Evolutionary conservation across 1,284 basidiomycete species (phyloP).

Genomic region (Microbotryomycetes sp.): DNA sequence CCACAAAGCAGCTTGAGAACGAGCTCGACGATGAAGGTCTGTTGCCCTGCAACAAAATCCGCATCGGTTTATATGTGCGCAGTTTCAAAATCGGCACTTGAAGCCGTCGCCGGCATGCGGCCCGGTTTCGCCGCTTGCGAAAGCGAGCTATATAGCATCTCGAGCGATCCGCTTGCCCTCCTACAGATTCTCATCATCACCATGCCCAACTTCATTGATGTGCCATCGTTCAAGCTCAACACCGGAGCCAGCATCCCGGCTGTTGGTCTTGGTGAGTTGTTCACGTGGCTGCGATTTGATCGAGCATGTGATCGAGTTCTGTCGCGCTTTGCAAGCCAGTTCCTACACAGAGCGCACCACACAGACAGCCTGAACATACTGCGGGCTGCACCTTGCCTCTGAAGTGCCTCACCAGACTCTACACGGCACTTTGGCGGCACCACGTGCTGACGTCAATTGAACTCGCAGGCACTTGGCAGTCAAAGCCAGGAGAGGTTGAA

Average conservation of each 20-base stretch:
- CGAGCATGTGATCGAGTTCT: not conserved
- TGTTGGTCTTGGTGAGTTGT: conserved; percentile 7
- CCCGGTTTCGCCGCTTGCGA: not conserved
- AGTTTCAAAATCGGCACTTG: too few species aligned
- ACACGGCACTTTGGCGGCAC: too few species aligned
- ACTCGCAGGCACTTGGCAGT: conserved; percentile 65
- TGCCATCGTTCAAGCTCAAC: conserved; percentile 7
- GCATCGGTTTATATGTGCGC: too few species aligned
- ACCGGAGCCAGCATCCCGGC: conserved; percentile 8
- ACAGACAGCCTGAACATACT: not conserved
- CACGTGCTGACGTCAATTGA: not conserved
- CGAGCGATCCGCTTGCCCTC: not conserved
- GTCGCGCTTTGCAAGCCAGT: not conserved
- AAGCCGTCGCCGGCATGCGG: not conserved
- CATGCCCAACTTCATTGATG: conserved; percentile 7
- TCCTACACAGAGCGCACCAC: not conserved
- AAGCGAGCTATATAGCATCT: not conserved
- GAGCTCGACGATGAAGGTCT: too few species aligned
- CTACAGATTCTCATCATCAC: not conserved
- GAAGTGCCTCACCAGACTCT: not conserved
- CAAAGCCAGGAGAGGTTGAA: conserved; percentile 48
- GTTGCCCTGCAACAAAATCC: too few species aligned
- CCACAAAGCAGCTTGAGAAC: too few species aligned
- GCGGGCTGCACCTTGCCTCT: too few species aligned
- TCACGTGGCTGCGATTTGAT: not conserved